phyloP scores from a whole-genome alignment of 768 basidiomycete species.

The Xerocomellus intermedius region DNA sequence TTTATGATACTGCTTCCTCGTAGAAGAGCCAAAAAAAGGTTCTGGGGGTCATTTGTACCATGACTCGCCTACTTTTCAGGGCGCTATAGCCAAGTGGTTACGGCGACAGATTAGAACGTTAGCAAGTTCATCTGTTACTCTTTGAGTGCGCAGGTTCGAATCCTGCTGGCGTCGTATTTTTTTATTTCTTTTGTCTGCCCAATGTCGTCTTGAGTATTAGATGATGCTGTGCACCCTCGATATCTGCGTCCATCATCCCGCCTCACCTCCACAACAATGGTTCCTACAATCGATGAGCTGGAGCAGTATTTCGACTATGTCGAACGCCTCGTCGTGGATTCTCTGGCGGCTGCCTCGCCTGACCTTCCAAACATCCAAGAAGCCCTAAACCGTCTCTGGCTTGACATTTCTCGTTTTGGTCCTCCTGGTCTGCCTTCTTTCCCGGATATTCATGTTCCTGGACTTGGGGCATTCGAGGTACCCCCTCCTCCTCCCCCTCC shows the following conservation, averaged over 20 bases:
- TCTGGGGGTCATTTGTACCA: no score
- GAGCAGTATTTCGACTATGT: conserved; percentile 68
- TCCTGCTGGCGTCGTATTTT: conserved; percentile 57
- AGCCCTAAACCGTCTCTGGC: conserved; percentile 66
- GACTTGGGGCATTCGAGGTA: conserved; percentile 69
- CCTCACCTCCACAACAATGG: conserved; percentile 19
- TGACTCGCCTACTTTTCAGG: conserved; percentile 8
- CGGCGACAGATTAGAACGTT: conserved; percentile 68
- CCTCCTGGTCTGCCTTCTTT: conserved; percentile 47
- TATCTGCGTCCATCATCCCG: neutral
- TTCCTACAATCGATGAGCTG: conserved; percentile 57
- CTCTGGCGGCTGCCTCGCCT: conserved; percentile 54
- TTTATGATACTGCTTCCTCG: conserved; percentile 5
- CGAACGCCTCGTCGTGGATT: conserved; percentile 59
- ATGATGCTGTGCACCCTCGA: conserved; percentile 15
- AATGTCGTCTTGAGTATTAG: neutral
- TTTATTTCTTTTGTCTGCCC: neutral
- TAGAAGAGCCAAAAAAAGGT: neutral
- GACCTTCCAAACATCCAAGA: conserved; percentile 66
- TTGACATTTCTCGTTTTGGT: conserved; percentile 79
- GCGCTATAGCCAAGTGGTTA: conserved; percentile 82
- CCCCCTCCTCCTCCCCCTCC: conserved; percentile 61
- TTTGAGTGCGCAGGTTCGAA: conserved; percentile 70
- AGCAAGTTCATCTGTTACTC: conserved; percentile 52
- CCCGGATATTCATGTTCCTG: conserved; percentile 57